These are phyloP conservation scores for Backusella macrospora DNA, from an alignment of 192 early-diverging fungal genomes.

Conservation along the genomic window DNA sequence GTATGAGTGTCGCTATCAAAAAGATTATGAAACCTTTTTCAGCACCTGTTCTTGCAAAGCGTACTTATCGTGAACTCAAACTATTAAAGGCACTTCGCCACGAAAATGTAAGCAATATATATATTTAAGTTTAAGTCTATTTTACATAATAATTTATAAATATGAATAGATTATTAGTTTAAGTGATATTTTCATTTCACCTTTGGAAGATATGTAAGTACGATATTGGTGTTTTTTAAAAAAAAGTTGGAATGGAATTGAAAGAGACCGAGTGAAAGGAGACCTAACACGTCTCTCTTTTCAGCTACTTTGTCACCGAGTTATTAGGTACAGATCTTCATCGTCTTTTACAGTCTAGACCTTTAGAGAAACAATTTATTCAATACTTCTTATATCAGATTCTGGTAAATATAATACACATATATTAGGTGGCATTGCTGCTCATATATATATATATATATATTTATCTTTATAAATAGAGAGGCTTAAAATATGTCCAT, in stretches of 20 bases:
- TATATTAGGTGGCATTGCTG: not conserved
- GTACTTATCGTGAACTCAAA: slow-evolving; percentile 94
- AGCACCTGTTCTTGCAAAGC: slow-evolving; percentile 90
- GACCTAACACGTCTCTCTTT: not conserved
- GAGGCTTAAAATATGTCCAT: slow-evolving; percentile 93
- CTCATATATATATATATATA: not conserved
- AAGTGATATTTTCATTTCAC: slow-evolving; percentile 93
- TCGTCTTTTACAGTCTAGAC: slow-evolving; percentile 85
- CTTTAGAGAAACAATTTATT: slow-evolving; percentile 92
- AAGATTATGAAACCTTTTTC: slow-evolving; percentile 96
- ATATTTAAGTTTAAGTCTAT: not conserved
- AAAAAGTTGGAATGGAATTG: not conserved
- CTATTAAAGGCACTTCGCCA: slow-evolving; percentile 92
- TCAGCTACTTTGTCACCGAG: slow-evolving; percentile 95
- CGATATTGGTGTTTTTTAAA: not conserved
- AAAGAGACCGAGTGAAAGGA: too few species aligned
- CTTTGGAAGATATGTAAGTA: slow-evolving; percentile 86
- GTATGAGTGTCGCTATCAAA: slow-evolving; percentile 89
- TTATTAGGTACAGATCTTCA: slow-evolving; percentile 95
- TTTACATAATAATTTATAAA: not conserved
- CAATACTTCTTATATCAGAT: slow-evolving; percentile 99
- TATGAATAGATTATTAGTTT: slow-evolving; percentile 77
- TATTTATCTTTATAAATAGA: slow-evolving; percentile 42
- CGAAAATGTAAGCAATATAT: slow-evolving; percentile 73
- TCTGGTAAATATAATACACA: slow-evolving; percentile 52